Evolutionary conservation across 768 basidiomycete genomes (phyloP).

Genomic region (Leccinum variicolor): DNA sequence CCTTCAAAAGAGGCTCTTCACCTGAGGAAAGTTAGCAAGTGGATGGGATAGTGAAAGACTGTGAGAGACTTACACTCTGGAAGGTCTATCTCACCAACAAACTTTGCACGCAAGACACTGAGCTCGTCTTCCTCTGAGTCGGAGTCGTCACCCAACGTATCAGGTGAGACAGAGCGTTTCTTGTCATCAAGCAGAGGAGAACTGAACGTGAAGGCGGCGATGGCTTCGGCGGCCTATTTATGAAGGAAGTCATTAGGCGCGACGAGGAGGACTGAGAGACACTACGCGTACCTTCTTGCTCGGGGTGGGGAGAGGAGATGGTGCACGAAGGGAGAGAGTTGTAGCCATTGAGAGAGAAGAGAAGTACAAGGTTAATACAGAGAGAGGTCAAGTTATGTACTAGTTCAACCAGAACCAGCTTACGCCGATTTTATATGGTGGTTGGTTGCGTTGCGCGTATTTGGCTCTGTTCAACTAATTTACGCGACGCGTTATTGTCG

Average conservation of each 20-base stretch:
- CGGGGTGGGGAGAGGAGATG: slow-evolving; percentile 36
- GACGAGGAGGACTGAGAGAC: not conserved
- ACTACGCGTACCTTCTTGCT: slow-evolving; percentile 46
- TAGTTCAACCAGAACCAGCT: not conserved
- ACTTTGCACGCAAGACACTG: slow-evolving; percentile 44
- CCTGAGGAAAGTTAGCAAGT: slow-evolving; percentile 28
- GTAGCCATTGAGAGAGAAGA: slow-evolving; percentile 21
- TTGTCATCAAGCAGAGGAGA: slow-evolving; percentile 37
- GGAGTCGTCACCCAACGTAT: slow-evolving; percentile 26
- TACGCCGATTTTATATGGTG: slow-evolving; percentile 18
- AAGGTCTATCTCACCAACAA: slow-evolving; percentile 69
- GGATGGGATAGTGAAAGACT: not conserved
- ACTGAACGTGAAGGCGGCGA: slow-evolving; percentile 40
- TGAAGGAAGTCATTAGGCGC: not conserved
- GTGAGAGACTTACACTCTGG: slow-evolving; percentile 45
- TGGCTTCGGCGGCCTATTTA: slow-evolving; percentile 39
- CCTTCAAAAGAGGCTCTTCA: slow-evolving; percentile 79
- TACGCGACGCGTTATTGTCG: slow-evolving; percentile 38
- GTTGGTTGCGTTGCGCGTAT: slow-evolving; percentile 25
- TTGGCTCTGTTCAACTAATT: slow-evolving; percentile 28
- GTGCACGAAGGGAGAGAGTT: slow-evolving; percentile 13
- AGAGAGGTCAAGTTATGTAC: not conserved
- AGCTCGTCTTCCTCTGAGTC: slow-evolving; percentile 28
- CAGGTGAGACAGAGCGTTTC: slow-evolving; percentile 31
- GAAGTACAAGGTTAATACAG: slow-evolving; percentile 4